phyloP scores from a whole-genome alignment of 164 flowering plant species.

The Amborella trichopoda region DNA sequence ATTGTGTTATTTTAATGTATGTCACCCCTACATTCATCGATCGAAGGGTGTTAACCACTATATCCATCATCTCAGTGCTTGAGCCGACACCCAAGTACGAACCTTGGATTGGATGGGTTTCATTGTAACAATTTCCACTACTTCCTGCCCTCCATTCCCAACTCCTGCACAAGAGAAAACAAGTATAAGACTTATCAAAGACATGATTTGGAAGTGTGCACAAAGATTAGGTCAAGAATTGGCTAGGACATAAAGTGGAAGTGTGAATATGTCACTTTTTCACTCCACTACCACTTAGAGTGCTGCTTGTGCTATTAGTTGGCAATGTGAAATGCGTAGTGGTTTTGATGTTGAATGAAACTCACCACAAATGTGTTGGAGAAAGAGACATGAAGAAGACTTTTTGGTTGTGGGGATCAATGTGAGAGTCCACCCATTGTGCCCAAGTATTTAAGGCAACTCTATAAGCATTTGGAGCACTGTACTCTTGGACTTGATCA shows the following conservation, averaged over 20 bases:
- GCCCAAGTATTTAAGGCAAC: constrained; percentile 78
- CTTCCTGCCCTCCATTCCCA: constrained; percentile 84
- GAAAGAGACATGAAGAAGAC: constrained; percentile 83
- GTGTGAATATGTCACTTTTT: no score
- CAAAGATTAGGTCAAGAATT: no score
- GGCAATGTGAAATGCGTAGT: no score
- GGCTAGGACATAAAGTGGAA: no score
- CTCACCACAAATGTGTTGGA: constrained; percentile 87
- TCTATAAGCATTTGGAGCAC: constrained; percentile 69
- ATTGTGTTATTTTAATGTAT: constrained; percentile 68
- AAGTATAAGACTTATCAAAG: no score
- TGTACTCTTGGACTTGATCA: constrained; percentile 40
- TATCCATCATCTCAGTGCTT: constrained; percentile 51
- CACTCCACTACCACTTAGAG: no score
- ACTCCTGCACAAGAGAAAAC: constrained; percentile 43
- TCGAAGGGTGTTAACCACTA: constrained; percentile 27
- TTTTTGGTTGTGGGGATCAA: constrained; percentile 47
- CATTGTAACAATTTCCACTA: constrained; percentile 73
- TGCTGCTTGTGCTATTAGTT: no score
- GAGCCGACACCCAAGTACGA: constrained; percentile 85
- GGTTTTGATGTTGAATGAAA: no score
- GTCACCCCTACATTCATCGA: constrained; percentile 36
- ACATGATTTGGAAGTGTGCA: no score
- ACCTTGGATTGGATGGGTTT: constrained; percentile 45
- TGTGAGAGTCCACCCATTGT: constrained; percentile 60